Evolutionary conservation across 2,329 filamentous ascomycete genomes (phyloP).

Genomic region (Capronia coronata): DNA sequence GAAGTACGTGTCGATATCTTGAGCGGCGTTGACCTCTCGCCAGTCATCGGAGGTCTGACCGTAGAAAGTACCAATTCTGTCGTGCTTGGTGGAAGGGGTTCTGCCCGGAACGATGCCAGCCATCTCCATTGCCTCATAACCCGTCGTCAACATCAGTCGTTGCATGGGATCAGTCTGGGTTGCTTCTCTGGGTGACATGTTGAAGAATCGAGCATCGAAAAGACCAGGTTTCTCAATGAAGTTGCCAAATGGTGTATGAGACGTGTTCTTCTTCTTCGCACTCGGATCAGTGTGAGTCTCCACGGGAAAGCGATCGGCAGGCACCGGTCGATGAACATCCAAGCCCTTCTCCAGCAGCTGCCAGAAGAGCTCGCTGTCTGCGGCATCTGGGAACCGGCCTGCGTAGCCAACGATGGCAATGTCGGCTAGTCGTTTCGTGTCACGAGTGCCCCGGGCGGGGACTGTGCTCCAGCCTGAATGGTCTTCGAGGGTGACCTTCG

Average conservation of each 20-base stretch:
- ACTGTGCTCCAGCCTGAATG: conserved; percentile 40
- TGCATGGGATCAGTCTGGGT: conserved; percentile 77
- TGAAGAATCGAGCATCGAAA: conserved; percentile 80
- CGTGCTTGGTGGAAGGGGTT: conserved; percentile 58
- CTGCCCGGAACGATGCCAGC: conserved; percentile 68
- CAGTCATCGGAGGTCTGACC: conserved; percentile 71
- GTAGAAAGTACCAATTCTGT: conserved; percentile 66
- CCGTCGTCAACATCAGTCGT: conserved; percentile 66
- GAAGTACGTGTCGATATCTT: conserved; percentile 65
- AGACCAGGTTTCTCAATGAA: conserved; percentile 69
- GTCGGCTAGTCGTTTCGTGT: conserved; percentile 53
- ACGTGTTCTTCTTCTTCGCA: conserved; percentile 68
- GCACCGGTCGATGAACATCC: conserved; percentile 58
- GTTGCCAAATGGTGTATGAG: conserved; percentile 68
- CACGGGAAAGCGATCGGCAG: conserved; percentile 66
- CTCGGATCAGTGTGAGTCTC: conserved; percentile 64
- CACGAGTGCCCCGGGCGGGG: conserved; percentile 27
- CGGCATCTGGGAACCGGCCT: conserved; percentile 68
- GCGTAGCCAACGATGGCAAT: conserved; percentile 82
- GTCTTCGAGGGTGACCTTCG: conserved; percentile 28
- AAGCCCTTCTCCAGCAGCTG: conserved; percentile 66
- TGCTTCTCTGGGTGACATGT: conserved; percentile 77
- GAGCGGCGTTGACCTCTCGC: conserved; percentile 65
- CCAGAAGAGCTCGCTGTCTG: conserved; percentile 66
- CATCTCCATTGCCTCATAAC: conserved; percentile 77